Percentiles rank a stretch among this genome's conserved stretches.
phyloP scores from a whole-genome alignment of 306 rosid species.

The Quercus robur region DNA sequence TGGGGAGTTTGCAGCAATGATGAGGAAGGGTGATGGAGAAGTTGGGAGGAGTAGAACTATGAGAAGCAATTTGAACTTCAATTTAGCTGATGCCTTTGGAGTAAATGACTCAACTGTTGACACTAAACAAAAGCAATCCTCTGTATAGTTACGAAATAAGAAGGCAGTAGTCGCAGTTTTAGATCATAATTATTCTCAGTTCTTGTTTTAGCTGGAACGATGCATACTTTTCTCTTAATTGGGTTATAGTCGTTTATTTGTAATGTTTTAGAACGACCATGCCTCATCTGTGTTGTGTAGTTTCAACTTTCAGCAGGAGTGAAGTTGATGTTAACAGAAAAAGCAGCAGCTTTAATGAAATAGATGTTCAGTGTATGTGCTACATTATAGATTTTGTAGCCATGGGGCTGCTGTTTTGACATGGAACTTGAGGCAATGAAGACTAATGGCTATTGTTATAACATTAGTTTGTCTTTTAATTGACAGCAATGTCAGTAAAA shows the following conservation, averaged over 20 bases:
- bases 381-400: neutral
- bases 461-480: neutral
- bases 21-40: slow-evolving; percentile 64
- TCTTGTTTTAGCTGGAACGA: slow-evolving; percentile 2
- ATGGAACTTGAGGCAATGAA: neutral
- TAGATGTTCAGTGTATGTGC: neutral
- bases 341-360: neutral
- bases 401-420: neutral
- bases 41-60: slow-evolving; percentile 61
- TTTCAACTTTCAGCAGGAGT: neutral
- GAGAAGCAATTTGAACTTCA: slow-evolving; percentile 69
- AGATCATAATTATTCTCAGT: slow-evolving; percentile 11
- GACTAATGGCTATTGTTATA: neutral
- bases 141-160: slow-evolving; percentile 36
- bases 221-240: neutral
- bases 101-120: slow-evolving; percentile 42
- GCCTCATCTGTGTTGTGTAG: neutral
- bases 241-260: neutral
- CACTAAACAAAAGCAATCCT: slow-evolving; percentile 17
- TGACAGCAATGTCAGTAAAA: no score
- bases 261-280: neutral
- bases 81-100: slow-evolving; percentile 74
- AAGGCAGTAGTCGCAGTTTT: slow-evolving; percentile 6
- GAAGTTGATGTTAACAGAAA: neutral
- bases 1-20: slow-evolving; percentile 84